These are phyloP conservation scores for Gymnopus androsaceus DNA, from an alignment of 1,284 basidiomycete species.

Conservation along the genomic window DNA sequence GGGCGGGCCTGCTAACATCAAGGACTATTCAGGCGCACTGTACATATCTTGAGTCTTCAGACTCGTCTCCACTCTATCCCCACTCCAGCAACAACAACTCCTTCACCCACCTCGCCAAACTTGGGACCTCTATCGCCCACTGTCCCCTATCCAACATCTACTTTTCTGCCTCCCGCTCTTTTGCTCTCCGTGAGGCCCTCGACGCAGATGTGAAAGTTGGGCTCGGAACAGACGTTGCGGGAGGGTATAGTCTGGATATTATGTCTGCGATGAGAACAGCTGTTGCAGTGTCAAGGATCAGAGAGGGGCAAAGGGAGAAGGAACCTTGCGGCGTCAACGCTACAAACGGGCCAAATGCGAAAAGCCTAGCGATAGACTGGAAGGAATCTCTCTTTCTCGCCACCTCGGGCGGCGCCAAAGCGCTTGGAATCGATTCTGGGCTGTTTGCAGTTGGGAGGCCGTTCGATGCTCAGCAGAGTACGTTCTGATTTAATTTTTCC, in stretches of 20 bases:
- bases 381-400: slow-evolving; percentile 78
- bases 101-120: slow-evolving; percentile 42
- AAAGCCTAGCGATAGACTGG: slow-evolving; percentile 65
- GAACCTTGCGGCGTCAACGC: too few species aligned
- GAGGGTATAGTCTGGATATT: slow-evolving; percentile 78
- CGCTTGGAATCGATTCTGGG: slow-evolving; percentile 63
- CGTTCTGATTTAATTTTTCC: slow-evolving; percentile 30
- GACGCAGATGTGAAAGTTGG: slow-evolving; percentile 66
- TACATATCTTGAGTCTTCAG: slow-evolving; percentile 63
- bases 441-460: slow-evolving; percentile 66
- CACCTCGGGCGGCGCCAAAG: slow-evolving; percentile 72
- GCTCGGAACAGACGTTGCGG: slow-evolving; percentile 82
- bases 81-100: slow-evolving; percentile 68
- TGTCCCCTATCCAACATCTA: slow-evolving; percentile 87
- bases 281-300: slow-evolving; percentile 69
- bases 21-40: slow-evolving; percentile 83
- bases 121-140: slow-evolving; percentile 71
- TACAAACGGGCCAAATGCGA: slow-evolving; percentile 3
- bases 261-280: slow-evolving; percentile 79
- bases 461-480: slow-evolving; percentile 83
- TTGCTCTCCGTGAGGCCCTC: slow-evolving; percentile 76
- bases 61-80: slow-evolving; percentile 54
- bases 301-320: slow-evolving; percentile 49
- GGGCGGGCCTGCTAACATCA: slow-evolving; percentile 61
- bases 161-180: slow-evolving; percentile 69